phyloP scores from a whole-genome alignment of 106 monocot genomes.

The Alisma plantagoaquatica region DNA sequence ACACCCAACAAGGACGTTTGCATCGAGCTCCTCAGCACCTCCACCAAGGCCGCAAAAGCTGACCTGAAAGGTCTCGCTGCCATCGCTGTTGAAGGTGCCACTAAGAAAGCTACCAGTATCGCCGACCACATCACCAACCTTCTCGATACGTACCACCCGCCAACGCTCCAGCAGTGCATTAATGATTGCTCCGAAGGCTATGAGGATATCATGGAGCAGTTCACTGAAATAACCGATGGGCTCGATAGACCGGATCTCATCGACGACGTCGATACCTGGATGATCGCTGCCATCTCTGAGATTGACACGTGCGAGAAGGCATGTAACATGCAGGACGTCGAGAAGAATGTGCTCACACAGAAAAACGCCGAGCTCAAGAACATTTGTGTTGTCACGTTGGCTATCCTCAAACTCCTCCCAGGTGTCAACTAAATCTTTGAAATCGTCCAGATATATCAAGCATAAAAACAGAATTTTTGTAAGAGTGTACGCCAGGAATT shows the following conservation, averaged over 20 bases:
- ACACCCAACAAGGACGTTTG: slow-evolving; percentile 36
- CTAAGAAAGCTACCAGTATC: slow-evolving; percentile 14
- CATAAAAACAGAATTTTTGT: no score
- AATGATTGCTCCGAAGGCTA: slow-evolving; percentile 39
- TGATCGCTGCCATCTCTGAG: slow-evolving; percentile 26
- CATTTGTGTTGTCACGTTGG: slow-evolving; percentile 2
- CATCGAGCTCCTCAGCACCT: slow-evolving; percentile 22
- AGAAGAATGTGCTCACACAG: neutral
- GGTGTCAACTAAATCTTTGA: no score
- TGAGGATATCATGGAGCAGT: slow-evolving; percentile 43
- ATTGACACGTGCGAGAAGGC: slow-evolving; percentile 35
- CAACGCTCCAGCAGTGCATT: slow-evolving; percentile 25
- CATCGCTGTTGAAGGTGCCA: slow-evolving; percentile 8
- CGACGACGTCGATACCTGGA: slow-evolving; percentile 18
- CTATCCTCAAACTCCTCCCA: slow-evolving; percentile 4
- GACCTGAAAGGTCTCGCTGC: slow-evolving; percentile 25
- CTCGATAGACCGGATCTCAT: slow-evolving; percentile 18
- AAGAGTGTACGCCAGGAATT: no score
- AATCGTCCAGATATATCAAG: no score
- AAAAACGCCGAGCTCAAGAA: slow-evolving; percentile 5
- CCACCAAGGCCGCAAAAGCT: slow-evolving; percentile 11
- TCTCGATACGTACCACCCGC: slow-evolving; percentile 12
- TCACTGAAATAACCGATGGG: slow-evolving; percentile 25
- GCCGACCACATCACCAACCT: slow-evolving; percentile 15
- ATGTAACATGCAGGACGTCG: slow-evolving; percentile 17